Conservation (phyloP, 495 filamentous ascomycete genomes). For the Arthonia radiata region DNA sequence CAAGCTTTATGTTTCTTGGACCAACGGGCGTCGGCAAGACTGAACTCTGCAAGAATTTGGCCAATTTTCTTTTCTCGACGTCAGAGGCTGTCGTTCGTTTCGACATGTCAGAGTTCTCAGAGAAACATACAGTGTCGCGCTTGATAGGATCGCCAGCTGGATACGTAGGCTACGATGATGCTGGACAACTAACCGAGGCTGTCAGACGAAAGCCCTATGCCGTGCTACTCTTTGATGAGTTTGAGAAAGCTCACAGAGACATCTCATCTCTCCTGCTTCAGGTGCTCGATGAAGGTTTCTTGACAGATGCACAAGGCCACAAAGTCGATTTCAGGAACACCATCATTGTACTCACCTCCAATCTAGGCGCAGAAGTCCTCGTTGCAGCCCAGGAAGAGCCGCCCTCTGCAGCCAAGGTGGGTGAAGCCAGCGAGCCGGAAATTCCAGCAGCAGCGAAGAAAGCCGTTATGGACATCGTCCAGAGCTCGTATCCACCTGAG, state of each 20-base stretch:
- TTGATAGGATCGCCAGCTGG: constrained; percentile 83
- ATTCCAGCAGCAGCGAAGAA: no score
- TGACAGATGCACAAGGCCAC: constrained; percentile 87
- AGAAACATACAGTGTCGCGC: constrained; percentile 85
- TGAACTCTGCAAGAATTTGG: constrained; percentile 89
- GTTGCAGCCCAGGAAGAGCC: constrained; percentile 33
- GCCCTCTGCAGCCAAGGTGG: constrained; percentile 27
- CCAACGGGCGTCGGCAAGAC: constrained; percentile 96
- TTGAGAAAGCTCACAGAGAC: constrained; percentile 90
- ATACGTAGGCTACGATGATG: constrained; percentile 92
- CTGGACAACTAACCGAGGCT: constrained; percentile 87
- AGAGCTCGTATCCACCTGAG: constrained; percentile 56
- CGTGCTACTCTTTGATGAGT: constrained; percentile 86
- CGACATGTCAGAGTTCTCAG: constrained; percentile 95
- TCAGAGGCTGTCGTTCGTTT: constrained; percentile 77
- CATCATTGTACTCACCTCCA: constrained; percentile 85
- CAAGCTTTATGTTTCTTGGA: constrained; percentile 92
- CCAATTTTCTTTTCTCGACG: constrained; percentile 75
- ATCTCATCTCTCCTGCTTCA: constrained; percentile 86
- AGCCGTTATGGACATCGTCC: constrained; percentile 76
- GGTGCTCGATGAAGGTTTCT: constrained; percentile 86
- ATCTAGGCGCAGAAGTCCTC: constrained; percentile 59
- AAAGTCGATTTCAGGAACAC: constrained; percentile 93
- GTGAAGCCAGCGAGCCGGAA: constrained; percentile 21
- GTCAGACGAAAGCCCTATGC: constrained; percentile 90